These are phyloP conservation scores for Platismatia glauca DNA, from an alignment of 495 filamentous ascomycete genomes.

Conservation along the genomic window DNA sequence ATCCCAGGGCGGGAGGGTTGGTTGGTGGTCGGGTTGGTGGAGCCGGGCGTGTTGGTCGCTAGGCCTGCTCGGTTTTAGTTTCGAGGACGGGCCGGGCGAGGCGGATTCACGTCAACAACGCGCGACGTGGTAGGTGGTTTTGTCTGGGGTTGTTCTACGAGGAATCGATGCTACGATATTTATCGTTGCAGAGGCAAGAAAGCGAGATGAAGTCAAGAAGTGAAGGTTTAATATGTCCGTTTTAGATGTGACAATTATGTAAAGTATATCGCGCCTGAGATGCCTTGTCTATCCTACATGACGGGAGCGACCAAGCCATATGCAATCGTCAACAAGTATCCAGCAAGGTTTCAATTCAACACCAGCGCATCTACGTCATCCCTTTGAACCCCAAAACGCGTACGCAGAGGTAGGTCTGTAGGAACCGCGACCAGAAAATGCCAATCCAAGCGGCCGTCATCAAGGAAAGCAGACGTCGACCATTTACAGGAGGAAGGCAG, in stretches of 20 bases:
- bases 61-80: no score
- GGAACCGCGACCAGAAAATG: background rate
- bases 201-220: background rate
- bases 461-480: background rate
- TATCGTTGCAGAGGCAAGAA: no score
- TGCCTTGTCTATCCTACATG: constrained; percentile 1
- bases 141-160: no score
- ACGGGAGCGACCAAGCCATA: background rate
- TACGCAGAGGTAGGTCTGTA: background rate
- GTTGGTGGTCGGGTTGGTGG: no score
- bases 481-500: constrained; percentile 33
- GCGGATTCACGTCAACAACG: no score
- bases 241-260: background rate
- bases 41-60: no score
- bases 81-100: no score
- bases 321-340: background rate
- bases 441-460: background rate
- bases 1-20: no score
- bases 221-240: background rate
- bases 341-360: background rate
- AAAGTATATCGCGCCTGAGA: background rate
- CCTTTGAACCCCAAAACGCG: background rate
- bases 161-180: no score
- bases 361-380: background rate
- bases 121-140: no score